Percentiles rank a stretch among this genome's conserved stretches.
Conservation (phyloP, 352 stramenopile species). For the Pythium dissimile region DNA sequence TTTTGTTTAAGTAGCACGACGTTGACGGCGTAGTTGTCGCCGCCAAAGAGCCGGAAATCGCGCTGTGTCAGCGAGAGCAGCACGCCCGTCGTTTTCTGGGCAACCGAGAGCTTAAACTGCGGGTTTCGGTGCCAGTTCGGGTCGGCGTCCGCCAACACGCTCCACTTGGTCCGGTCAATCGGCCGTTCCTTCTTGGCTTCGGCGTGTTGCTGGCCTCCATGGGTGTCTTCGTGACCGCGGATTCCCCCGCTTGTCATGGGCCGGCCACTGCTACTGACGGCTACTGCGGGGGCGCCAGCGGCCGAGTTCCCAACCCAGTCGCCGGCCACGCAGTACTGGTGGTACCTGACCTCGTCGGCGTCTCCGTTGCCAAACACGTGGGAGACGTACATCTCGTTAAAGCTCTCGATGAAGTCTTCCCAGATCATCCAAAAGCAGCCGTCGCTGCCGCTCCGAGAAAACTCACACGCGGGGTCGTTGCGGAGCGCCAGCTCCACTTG, state of each 20-base stretch:
- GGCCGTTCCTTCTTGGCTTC: slow-evolving; percentile 24
- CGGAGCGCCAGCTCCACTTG: slow-evolving; percentile 68
- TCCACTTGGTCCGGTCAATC: slow-evolving; percentile 67
- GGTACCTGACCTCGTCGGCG: slow-evolving; percentile 20
- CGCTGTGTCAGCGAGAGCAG: slow-evolving; percentile 82
- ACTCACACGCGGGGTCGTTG: slow-evolving; percentile 52
- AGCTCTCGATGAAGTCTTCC: slow-evolving; percentile 68
- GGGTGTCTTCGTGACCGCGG: neutral
- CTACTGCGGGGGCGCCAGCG: slow-evolving; percentile 27
- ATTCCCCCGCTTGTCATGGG: slow-evolving; percentile 1
- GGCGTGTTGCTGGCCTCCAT: slow-evolving; percentile 5
- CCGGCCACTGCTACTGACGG: neutral
- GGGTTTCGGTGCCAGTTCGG: slow-evolving; percentile 91
- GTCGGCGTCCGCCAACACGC: slow-evolving; percentile 65
- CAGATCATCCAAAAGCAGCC: slow-evolving; percentile 85
- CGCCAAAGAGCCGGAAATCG: slow-evolving; percentile 73
- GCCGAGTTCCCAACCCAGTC: slow-evolving; percentile 44
- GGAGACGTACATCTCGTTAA: slow-evolving; percentile 68
- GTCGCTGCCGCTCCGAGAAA: slow-evolving; percentile 65
- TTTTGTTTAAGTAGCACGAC: slow-evolving; percentile 85
- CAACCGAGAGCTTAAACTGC: slow-evolving; percentile 74
- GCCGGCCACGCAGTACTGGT: slow-evolving; percentile 57
- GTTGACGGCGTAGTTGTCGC: slow-evolving; percentile 85
- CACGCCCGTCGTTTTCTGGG: slow-evolving; percentile 38
- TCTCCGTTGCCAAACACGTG: slow-evolving; percentile 34